These are phyloP conservation scores for Globisporangium heterothallicum DNA, from an alignment of 352 stramenopile species.

Conservation along the genomic window DNA sequence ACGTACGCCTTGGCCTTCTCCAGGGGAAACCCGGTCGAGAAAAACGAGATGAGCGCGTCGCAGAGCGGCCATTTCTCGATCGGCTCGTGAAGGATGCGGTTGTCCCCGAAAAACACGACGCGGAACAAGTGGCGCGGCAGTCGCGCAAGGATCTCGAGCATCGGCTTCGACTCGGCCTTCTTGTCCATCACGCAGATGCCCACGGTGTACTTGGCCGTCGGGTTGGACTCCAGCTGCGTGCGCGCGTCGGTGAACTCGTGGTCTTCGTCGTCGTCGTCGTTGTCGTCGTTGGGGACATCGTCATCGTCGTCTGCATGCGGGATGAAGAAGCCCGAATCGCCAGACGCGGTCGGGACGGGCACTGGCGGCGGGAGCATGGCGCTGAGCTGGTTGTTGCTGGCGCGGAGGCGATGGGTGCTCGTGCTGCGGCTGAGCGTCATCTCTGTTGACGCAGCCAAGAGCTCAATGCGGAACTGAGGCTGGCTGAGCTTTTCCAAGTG, in stretches of 20 bases:
- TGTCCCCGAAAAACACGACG: slow-evolving; percentile 97
- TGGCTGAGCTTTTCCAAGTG: neutral
- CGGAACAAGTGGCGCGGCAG: slow-evolving; percentile 89
- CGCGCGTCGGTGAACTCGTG: neutral
- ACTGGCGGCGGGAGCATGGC: slow-evolving; percentile 5
- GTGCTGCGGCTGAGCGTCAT: slow-evolving; percentile 14
- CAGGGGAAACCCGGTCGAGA: slow-evolving; percentile 96
- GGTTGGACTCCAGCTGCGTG: neutral
- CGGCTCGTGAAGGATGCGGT: slow-evolving; percentile 91
- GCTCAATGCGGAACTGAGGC: neutral
- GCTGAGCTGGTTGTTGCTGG: slow-evolving; percentile 13
- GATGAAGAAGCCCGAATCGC: slow-evolving; percentile 15
- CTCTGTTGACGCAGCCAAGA: neutral
- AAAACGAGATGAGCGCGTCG: slow-evolving; percentile 98
- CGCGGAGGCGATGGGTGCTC: slow-evolving; percentile 10
- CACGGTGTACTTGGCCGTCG: slow-evolving; percentile 48
- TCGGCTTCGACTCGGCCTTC: slow-evolving; percentile 93
- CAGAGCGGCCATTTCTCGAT: slow-evolving; percentile 92
- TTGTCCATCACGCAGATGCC: slow-evolving; percentile 99
- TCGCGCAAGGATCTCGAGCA: slow-evolving; percentile 94
- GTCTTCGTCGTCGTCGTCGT: slow-evolving; percentile 3
- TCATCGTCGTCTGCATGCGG: slow-evolving; percentile 6
- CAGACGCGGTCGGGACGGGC: neutral
- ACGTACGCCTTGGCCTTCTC: slow-evolving; percentile 97
- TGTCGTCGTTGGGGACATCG: slow-evolving; percentile 5